Base-by-base conservation (phyloP, 2,329 filamentous ascomycete genomes). In the Ustulina deusta region DNA sequence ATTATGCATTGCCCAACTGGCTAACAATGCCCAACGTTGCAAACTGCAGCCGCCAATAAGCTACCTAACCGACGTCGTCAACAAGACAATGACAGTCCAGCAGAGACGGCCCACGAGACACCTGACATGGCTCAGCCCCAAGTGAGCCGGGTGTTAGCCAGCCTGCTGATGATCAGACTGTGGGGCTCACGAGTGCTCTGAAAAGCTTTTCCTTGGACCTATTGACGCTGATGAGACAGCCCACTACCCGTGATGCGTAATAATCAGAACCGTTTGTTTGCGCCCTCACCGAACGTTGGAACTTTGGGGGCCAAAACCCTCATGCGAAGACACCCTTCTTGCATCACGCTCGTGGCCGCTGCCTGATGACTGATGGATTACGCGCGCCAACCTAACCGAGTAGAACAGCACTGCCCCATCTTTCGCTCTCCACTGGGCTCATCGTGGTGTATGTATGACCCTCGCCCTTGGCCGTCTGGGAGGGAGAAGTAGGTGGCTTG, bases 61-160 rank as follows among this genome's bases (percentile, higher is more conserved):
- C n/a, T n/a, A n/a, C n/a, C n/a, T n/a, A n/a, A n/a, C n/a, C n/a
- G n/a, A n/a, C n/a, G 40, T 42, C 6, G 17, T n/a, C 40, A 20
- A 42, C 29, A 48, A 34, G 40, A 59, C 44, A 7, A 7, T 42
- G 27, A 49, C 44, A 11, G 34, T 7, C 2, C 2, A 46, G 38
- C 2, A 36, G 44, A 59, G 55, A 29, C 15, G 52, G 25, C 38
- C 38, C 55, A 68, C 65, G 61, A 48, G 65, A 68, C 57, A 65
- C 52, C 51, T 61, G 46, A 61, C 62, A 34, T 22, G n/a, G 61
- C 66, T 68, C 61, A 68, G 66, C 62, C 66, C 59, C 51, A 38
- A 59, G 49, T 38, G 27, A 58, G 61, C 61, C 27, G 22, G 65
- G 42, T 59, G 27, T 34, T 38, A 6, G 38, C 49, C 42, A n/a